Percentiles rank a stretch among this genome's conserved stretches.
These are phyloP conservation scores for Trichoderma polysporum DNA, from an alignment of 2,329 filamentous ascomycete genomes.

Conservation along the genomic window DNA sequence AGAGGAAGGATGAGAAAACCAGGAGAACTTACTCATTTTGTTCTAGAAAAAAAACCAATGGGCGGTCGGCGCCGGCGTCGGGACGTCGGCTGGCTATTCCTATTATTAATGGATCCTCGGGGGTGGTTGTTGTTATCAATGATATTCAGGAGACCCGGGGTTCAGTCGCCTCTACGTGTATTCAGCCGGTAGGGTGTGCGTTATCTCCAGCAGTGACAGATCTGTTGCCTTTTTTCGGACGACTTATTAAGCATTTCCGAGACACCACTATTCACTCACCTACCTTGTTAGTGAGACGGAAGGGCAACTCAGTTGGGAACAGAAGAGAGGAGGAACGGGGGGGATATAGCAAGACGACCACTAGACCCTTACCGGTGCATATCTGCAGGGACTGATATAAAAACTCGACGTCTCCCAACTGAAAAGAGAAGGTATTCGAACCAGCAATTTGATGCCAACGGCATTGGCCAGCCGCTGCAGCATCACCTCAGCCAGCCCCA, in stretches of 20 bases:
- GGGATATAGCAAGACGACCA: neutral
- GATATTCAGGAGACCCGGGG: neutral
- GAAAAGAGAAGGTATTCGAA: neutral
- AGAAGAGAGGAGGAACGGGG: neutral
- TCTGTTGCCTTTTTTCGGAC: neutral
- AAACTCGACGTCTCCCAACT: neutral
- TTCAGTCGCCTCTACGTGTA: neutral
- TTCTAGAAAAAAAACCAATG: neutral
- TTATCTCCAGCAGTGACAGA: slow-evolving; percentile 12
- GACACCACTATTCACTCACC: neutral
- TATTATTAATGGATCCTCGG: slow-evolving; percentile 1
- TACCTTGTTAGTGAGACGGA: neutral
- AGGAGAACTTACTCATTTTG: slow-evolving; percentile 6
- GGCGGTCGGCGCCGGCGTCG: slow-evolving; percentile 3
- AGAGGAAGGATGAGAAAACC: neutral
- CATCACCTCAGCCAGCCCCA: slow-evolving; percentile 8
- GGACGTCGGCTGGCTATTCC: neutral
- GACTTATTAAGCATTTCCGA: neutral
- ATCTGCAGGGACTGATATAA: neutral
- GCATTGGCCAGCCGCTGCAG: no score
- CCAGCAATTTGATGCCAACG: neutral
- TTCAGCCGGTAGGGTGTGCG: neutral
- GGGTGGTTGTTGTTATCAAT: neutral
- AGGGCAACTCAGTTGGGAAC: neutral
- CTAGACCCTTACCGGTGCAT: neutral